Conservation (phyloP, 495 filamentous ascomycete genomes). For the Aspergillus egyptiacus region DNA sequence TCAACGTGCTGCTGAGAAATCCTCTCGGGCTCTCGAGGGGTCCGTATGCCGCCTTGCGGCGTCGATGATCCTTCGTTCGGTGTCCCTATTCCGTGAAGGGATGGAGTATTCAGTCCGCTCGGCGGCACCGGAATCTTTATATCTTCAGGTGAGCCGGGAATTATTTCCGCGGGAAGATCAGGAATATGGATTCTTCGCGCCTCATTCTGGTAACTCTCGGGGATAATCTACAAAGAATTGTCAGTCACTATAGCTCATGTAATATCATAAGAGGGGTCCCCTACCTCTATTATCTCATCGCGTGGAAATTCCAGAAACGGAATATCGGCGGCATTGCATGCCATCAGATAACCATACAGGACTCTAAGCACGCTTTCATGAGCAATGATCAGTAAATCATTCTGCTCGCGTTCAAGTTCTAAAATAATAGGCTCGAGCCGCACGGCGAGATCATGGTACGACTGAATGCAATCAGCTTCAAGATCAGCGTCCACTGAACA, state of each 20-base stretch:
- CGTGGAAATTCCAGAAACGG: conserved; percentile 90
- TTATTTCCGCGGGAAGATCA: conserved; percentile 52
- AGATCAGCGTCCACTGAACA: neutral
- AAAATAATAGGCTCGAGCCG: conserved; percentile 98
- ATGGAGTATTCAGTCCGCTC: conserved; percentile 47
- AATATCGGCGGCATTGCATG: conserved; percentile 93
- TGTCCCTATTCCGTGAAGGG: conserved; percentile 40
- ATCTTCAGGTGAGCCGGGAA: conserved; percentile 74
- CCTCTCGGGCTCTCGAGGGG: conserved; percentile 42
- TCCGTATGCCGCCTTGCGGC: conserved; percentile 40
- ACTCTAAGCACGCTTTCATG: conserved; percentile 96
- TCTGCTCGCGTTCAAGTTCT: conserved; percentile 94
- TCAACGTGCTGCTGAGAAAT: conserved; percentile 46
- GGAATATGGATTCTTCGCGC: conserved; percentile 80
- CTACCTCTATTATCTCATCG: conserved; percentile 90
- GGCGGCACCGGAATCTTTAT: conserved; percentile 74
- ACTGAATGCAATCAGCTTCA: conserved; percentile 44
- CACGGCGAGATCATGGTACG: conserved; percentile 96
- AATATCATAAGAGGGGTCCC: conserved; percentile 12
- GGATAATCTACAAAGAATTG: conserved; percentile 63
- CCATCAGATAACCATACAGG: conserved; percentile 97
- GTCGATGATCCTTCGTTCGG: conserved; percentile 38
- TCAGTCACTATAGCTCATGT: conserved; percentile 15
- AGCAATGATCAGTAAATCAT: conserved; percentile 94
- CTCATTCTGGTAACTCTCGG: conserved; percentile 93